Evolutionary conservation across 169 alveolate species (phyloP), one percentile per base, ranked within the genome.

Genomic region (Plasmodium gonderi): DNA sequence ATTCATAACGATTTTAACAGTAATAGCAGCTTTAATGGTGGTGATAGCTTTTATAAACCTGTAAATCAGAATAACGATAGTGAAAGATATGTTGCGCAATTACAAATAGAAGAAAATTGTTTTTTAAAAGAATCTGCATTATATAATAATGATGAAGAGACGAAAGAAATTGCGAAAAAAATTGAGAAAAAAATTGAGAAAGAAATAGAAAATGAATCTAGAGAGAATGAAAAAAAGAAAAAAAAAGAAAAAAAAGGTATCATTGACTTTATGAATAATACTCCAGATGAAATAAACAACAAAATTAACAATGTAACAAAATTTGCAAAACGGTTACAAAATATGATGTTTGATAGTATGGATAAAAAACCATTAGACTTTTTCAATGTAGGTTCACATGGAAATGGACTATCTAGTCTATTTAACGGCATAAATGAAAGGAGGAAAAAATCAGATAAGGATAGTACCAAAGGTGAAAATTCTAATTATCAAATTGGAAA

Each of bases 311-410:
- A 83, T 29, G 51, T 83, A 14, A 47, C 83, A 47, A 47, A 83
- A 7, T 47, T 83, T 69, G 92, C 92, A n/a, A 83, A 51, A 31
- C 54, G 44, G 51, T 38, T 83, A 47, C 92, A 83, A n/a, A 44
- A 83, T 29, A 83, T 83, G 81, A 31, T 83, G 83, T 17, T 69
- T 23, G 92, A 83, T 17, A 38, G 77, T 9, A 83, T 23, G 2
- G 82, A 83, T 23, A 83, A 69, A 29, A 72, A 47, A 9, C 75
- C 47, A 54, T 11, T 69, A 38, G 75, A 83, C 14, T 29, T 31
- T 31, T 31, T 69, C 42, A 36, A 83, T 14, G 31, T 26, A 68
- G 64, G 64, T 20, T 44, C 54, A 36, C 54, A 72, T 47, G 9
- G 42, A 33, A 83, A 51, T 72, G 76, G 76, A 29, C 77, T 83